phyloP scores from a whole-genome alignment of 2,329 filamentous ascomycete species.

The Sarocladium oryzae region DNA sequence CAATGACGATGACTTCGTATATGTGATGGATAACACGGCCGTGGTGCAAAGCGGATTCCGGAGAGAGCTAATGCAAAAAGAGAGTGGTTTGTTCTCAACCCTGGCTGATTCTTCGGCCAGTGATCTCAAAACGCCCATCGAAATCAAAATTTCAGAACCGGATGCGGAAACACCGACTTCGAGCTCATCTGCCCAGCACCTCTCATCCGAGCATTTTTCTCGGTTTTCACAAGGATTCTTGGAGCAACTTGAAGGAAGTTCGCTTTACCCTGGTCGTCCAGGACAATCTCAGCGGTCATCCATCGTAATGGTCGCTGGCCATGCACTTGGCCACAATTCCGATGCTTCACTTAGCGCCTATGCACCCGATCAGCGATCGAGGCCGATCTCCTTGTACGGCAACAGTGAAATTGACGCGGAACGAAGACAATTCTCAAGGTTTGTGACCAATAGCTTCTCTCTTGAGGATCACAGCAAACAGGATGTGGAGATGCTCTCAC shows the following conservation, averaged over 20 bases:
- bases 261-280: neutral
- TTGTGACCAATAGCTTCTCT: constrained; percentile 9
- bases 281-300: constrained; percentile 1
- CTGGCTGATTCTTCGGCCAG: constrained; percentile 24
- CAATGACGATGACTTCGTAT: constrained; percentile 64
- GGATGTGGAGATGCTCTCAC: constrained; percentile 1
- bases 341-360: neutral
- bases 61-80: constrained; percentile 41
- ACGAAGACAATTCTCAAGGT: constrained; percentile 11
- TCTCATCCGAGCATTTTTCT: neutral
- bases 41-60: constrained; percentile 65
- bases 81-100: constrained; percentile 39
- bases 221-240: neutral
- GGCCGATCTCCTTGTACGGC: neutral
- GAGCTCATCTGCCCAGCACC: neutral
- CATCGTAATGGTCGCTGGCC: neutral
- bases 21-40: constrained; percentile 64
- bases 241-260: neutral
- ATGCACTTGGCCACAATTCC: neutral
- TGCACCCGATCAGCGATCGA: neutral
- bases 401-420: constrained; percentile 3
- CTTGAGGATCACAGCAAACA: neutral
- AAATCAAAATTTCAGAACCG: neutral
- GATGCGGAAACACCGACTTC: neutral
- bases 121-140: constrained; percentile 2